A percentile compares a stretch with the other conserved stretches of the same genome.
Evolutionary conservation across 495 filamentous ascomycete species (phyloP).

Genomic region (Podospora anserina): DNA sequence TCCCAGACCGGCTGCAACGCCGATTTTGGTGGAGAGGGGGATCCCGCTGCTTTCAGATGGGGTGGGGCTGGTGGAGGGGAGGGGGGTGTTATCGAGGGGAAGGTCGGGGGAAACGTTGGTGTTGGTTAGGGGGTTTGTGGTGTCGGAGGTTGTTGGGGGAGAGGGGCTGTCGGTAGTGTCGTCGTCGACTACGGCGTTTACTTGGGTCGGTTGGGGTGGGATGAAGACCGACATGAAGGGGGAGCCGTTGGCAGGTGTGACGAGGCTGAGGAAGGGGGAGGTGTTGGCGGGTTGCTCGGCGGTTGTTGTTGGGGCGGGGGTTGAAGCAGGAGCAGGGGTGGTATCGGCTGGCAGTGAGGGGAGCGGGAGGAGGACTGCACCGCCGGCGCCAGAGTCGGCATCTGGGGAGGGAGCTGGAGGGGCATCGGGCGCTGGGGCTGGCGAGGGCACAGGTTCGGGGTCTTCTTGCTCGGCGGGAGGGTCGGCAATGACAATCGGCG

Average conservation of each 20-base stretch:
- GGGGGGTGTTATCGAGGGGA: background rate
- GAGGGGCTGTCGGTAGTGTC: background rate
- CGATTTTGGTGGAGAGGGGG: constrained; percentile 25
- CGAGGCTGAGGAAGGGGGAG: constrained; percentile 4
- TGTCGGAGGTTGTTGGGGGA: background rate
- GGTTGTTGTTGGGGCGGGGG: background rate
- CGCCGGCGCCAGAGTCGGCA: background rate
- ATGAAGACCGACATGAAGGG: constrained; percentile 26
- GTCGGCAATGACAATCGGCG: background rate
- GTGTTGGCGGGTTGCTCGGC: background rate
- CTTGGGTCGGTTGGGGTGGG: constrained; percentile 18
- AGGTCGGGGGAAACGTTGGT: background rate
- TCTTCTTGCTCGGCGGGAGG: background rate
- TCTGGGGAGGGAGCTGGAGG: background rate
- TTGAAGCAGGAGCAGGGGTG: background rate
- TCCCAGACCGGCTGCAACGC: constrained; percentile 23
- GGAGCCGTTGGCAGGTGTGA: constrained; percentile 9
- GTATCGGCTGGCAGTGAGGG: background rate
- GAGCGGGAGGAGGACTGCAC: background rate
- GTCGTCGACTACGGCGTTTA: constrained; percentile 7
- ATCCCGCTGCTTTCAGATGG: background rate
- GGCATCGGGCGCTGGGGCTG: constrained; percentile 10
- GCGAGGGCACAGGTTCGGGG: background rate
- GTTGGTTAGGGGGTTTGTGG: background rate
- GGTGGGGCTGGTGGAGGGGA: background rate